These are phyloP conservation scores for Kazachstania africana DNA, from an alignment of 805 yeast species.

Conservation along the genomic window DNA sequence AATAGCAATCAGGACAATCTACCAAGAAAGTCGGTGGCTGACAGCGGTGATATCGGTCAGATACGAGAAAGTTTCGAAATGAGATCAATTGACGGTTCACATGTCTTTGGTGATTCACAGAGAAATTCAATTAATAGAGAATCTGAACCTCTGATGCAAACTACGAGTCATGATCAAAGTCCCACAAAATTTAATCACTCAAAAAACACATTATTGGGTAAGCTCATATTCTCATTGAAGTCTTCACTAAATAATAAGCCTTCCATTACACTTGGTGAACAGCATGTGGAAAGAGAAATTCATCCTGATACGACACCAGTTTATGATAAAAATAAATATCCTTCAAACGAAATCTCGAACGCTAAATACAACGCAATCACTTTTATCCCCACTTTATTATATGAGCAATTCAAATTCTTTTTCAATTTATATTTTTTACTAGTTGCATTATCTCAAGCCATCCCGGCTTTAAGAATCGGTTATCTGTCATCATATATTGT, in stretches of 20 bases:
- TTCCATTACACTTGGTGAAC: slow-evolving; percentile 11
- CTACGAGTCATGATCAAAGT: background rate
- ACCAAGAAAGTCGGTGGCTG: slow-evolving; percentile 1
- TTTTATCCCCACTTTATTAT: slow-evolving; percentile 78
- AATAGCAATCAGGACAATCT: slow-evolving; percentile 19
- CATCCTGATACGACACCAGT: slow-evolving; percentile 32
- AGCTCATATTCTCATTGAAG: background rate
- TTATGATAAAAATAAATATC: slow-evolving; percentile 26
- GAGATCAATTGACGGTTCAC: slow-evolving; percentile 11
- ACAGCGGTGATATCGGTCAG: slow-evolving; percentile 9
- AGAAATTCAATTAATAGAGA: slow-evolving; percentile 14
- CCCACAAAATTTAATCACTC: background rate
- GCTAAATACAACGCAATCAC: slow-evolving; percentile 87
- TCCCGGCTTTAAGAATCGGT: slow-evolving; percentile 86
- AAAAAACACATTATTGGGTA: too few species aligned
- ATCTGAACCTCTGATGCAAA: slow-evolving; percentile 9
- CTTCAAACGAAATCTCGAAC: slow-evolving; percentile 79
- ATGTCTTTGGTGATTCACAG: slow-evolving; percentile 1
- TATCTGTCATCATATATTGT: slow-evolving; percentile 86
- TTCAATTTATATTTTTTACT: slow-evolving; percentile 84
- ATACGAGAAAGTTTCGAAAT: slow-evolving; percentile 22
- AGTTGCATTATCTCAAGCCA: slow-evolving; percentile 87
- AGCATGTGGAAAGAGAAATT: slow-evolving; percentile 30
- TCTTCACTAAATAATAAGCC: slow-evolving; percentile 1
- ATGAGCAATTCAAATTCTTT: slow-evolving; percentile 94